Evolutionary conservation across 2,329 filamentous ascomycete species (phyloP), one percentile per base, ranked within the genome.

Genomic region (Ophidiomyces ophidiicola): DNA sequence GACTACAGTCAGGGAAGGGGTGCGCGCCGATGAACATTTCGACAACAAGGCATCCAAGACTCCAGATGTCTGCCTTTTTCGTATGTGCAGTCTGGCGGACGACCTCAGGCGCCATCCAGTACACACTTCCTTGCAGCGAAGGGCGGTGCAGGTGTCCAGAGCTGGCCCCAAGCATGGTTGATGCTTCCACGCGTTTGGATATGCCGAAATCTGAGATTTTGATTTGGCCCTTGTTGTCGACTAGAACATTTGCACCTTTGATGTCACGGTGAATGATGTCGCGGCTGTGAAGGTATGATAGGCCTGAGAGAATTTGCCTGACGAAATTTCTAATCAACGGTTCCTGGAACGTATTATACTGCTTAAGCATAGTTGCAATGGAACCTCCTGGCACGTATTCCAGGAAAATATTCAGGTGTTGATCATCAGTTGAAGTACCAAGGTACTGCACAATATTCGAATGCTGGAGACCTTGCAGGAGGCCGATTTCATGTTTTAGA

Each of bases 171-270:
- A 93, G 75, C 31, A 94, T 75, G 44, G 87, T 90, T 42, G 84
- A 80, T 10, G 86, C 86, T 62, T 96, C 88, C 28, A 96, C 82
- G 59, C 93, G 92, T 70, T 98, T 98, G 45, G 83, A 92, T 57
- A 98, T 96, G 56, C 90, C 90, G 52, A 98, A 98, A 69, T 98
- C 90, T 6, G 88, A 96, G 49, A 98, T 98, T 66, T 98, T 98
- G 65, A 98, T 93, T 5, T 84, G 88, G 43, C 90, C 90, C 64
- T 96, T 94, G 69, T 96, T 96, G 67, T 98, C 90, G 42, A 98
- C 90, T 4, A 98, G 77, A 50, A 98, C 93, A 57, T 98, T 98
- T 59, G 90, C 90, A 33, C 90, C 90, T 68, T 98, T 98, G 72
- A 98, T 96, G 56, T 98, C 90, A 44, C 90, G 82, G 60, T 98